A percentile compares a stretch with the other conserved stretches of the same genome.
Evolutionary conservation across 345 rosid genomes (phyloP).

Genomic region (Stellera chamaejasme): DNA sequence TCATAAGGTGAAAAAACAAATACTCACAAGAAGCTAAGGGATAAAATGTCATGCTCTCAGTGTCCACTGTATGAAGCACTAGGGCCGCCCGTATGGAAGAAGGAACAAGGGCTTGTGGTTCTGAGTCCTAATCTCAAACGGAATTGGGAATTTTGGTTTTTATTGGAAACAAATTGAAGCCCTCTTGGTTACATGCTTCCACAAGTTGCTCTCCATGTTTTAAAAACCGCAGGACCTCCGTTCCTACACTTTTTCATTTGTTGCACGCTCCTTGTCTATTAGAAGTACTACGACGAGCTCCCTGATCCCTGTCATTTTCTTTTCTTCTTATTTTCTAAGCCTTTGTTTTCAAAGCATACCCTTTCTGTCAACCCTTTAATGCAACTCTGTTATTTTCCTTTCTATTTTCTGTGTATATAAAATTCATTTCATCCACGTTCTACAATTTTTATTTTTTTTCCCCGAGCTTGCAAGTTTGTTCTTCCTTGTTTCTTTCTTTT

Average conservation of each 20-base stretch:
- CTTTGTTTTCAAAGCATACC: conserved; percentile 2
- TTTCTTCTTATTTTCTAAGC: conserved; percentile 15
- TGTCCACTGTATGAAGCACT: not conserved
- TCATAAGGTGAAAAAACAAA: not conserved
- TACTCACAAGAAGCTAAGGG: not conserved
- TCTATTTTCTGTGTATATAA: too few relatives aligned
- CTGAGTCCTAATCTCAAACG: conserved; percentile 15
- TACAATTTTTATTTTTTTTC: too few relatives aligned
- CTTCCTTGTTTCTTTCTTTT: too few relatives aligned
- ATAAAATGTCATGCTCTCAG: conserved; percentile 18
- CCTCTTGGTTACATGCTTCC: conserved; percentile 16
- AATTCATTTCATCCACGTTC: too few relatives aligned
- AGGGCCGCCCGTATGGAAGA: conserved; percentile 13
- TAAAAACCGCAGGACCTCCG: conserved; percentile 24
- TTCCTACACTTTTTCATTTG: conserved; percentile 14
- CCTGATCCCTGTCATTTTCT: conserved; percentile 20
- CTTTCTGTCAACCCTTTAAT: not conserved
- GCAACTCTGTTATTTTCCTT: not conserved
- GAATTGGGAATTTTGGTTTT: conserved; percentile 12
- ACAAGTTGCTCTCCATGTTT: conserved; percentile 14
- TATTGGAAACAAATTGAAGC: conserved; percentile 16
- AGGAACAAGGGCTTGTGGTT: conserved; percentile 8
- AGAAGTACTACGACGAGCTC: conserved; percentile 28
- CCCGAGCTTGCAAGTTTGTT: too few relatives aligned
- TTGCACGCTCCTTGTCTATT: conserved; percentile 44